phyloP scores from a whole-genome alignment of 2,329 filamentous ascomycete species.

The Pleomassaria siparia region DNA sequence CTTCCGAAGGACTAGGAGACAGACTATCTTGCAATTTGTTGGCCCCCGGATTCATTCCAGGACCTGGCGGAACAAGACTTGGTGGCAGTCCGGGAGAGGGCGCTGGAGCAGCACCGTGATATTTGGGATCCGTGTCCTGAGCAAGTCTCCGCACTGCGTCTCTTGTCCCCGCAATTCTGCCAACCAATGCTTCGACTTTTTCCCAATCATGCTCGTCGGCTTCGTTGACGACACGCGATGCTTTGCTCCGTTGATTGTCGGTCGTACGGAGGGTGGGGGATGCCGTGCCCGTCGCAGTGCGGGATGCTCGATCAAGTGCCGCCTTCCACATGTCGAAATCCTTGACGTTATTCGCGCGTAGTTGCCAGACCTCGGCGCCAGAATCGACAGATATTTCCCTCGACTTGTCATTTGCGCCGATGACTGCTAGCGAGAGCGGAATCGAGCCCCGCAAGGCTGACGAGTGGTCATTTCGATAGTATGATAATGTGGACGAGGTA shows the following conservation, averaged over 20 bases:
- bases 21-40: slow-evolving; percentile 30
- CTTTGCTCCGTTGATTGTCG: slow-evolving; percentile 21
- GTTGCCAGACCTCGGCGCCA: slow-evolving; percentile 94
- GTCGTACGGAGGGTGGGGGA: slow-evolving; percentile 33
- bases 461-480: slow-evolving; percentile 93
- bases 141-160: slow-evolving; percentile 86
- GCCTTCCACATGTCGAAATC: slow-evolving; percentile 88
- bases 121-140: slow-evolving; percentile 75
- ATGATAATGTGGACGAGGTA: slow-evolving; percentile 89
- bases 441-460: slow-evolving; percentile 90
- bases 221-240: slow-evolving; percentile 21
- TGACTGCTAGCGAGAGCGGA: slow-evolving; percentile 84
- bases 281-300: slow-evolving; percentile 43
- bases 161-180: slow-evolving; percentile 80
- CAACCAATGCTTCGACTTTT: slow-evolving; percentile 81
- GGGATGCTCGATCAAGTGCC: slow-evolving; percentile 80
- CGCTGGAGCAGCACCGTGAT: slow-evolving; percentile 40
- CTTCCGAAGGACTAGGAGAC: slow-evolving; percentile 44
- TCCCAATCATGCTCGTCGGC: slow-evolving; percentile 83
- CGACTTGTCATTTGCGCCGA: slow-evolving; percentile 83
- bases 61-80: slow-evolving; percentile 20
- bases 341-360: slow-evolving; percentile 76
- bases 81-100: not conserved
- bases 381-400: slow-evolving; percentile 96
- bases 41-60: slow-evolving; percentile 24